These are phyloP conservation scores for Omphalotus guepiniiformis DNA, from an alignment of 768 basidiomycete genomes.

Conservation along the genomic window DNA sequence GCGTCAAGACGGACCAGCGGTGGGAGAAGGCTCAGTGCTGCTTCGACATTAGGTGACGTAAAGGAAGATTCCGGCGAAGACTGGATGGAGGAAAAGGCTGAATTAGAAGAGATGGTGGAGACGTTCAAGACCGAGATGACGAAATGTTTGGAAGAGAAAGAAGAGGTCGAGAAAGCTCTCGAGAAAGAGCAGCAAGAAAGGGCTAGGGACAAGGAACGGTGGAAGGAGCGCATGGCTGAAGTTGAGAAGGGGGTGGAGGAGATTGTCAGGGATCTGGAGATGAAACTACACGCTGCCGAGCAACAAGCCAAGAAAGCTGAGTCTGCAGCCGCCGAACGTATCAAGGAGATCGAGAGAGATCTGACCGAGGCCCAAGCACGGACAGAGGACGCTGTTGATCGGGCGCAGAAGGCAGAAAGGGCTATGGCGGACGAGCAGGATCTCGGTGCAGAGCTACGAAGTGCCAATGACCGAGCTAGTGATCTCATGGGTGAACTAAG, in stretches of 20 bases:
- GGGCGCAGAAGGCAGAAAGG: conserved; percentile 61
- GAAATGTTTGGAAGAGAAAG: conserved; percentile 42
- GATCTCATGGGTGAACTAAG: conserved; percentile 55
- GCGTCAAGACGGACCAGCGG: conserved; percentile 32
- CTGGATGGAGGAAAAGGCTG: conserved; percentile 58
- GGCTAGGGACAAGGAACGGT: conserved; percentile 62
- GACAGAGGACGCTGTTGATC: conserved; percentile 50
- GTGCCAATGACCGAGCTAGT: conserved; percentile 58
- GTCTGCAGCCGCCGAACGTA: conserved; percentile 29
- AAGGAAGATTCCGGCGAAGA: conserved; percentile 64
- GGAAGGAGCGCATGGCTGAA: conserved; percentile 67
- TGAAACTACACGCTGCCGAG: conserved; percentile 50
- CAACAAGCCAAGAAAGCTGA: conserved; percentile 35
- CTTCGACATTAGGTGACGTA: conserved; percentile 54
- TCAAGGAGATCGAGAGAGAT: conserved; percentile 44
- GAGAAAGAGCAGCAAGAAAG: conserved; percentile 54
- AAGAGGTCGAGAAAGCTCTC: conserved; percentile 40
- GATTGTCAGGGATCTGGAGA: conserved; percentile 64
- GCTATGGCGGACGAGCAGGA: conserved; percentile 63
- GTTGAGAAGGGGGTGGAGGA: conserved; percentile 66
- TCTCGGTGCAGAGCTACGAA: conserved; percentile 60
- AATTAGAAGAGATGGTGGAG: conserved; percentile 47
- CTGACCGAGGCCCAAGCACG: conserved; percentile 46
- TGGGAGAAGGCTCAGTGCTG: conserved; percentile 46
- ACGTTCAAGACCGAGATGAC: conserved; percentile 45